Evolutionary conservation across 1,284 basidiomycete species (phyloP).

Genomic region (Cystobasidium pallidum): DNA sequence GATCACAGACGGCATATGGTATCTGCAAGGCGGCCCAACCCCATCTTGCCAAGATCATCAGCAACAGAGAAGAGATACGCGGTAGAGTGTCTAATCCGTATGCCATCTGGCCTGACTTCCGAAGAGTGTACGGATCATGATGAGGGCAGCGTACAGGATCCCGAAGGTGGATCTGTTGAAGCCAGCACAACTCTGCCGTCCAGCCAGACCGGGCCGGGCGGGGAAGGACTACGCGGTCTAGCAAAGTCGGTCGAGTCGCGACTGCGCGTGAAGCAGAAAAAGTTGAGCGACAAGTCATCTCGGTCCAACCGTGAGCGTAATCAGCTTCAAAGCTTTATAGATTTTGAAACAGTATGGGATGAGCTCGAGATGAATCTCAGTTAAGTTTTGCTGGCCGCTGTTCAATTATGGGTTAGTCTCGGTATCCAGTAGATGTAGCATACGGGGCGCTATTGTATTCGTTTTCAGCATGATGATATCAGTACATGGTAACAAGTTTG

Average conservation of each 20-base stretch:
- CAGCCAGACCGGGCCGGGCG: not conserved
- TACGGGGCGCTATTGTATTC: not conserved
- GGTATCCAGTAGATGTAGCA: not conserved
- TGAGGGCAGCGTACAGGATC: not conserved
- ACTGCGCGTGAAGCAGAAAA: not conserved
- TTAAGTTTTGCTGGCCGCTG: not conserved
- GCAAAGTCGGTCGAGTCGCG: not conserved
- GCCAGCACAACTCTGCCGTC: not conserved
- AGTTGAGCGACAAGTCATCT: not conserved
- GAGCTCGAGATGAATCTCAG: conserved; percentile 23
- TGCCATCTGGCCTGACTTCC: not conserved
- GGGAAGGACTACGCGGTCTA: too few relatives aligned
- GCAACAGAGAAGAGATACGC: not conserved
- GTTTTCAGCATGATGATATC: too few relatives aligned
- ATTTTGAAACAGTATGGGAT: conserved; percentile 32
- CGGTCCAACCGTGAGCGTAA: not conserved
- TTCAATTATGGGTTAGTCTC: not conserved
- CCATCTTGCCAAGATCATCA: not conserved
- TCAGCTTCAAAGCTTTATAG: conserved; percentile 15
- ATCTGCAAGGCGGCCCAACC: not conserved
- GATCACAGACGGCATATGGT: not conserved
- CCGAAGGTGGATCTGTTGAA: not conserved
- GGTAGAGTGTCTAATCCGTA: conserved; percentile 19
- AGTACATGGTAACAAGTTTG: too few relatives aligned
- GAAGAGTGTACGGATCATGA: not conserved